phyloP scores from a whole-genome alignment of 2,329 filamentous ascomycete genomes.

The Aspergillus candidus region DNA sequence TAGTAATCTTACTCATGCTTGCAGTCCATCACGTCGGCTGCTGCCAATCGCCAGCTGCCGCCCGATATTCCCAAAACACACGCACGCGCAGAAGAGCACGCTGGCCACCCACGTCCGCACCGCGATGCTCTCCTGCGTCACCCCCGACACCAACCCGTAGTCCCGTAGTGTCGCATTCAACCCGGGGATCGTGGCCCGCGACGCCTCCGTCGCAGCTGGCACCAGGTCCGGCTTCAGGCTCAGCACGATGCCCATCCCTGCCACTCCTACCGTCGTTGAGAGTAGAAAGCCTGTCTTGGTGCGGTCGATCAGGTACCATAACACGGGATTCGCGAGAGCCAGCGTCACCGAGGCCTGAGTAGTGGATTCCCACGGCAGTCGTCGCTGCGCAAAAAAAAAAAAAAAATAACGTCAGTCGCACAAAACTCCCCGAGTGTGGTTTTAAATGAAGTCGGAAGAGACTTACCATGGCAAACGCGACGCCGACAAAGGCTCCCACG shows the following conservation, averaged over 20 bases:
- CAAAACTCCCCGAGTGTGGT: neutral
- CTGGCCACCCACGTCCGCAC: slow-evolving; percentile 82
- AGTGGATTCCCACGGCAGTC: slow-evolving; percentile 87
- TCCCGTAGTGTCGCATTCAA: slow-evolving; percentile 27
- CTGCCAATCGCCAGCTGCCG: slow-evolving; percentile 60
- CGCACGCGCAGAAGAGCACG: slow-evolving; percentile 87
- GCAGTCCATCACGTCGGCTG: slow-evolving; percentile 16
- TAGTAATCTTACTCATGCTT: slow-evolving; percentile 9
- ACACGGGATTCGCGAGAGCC: slow-evolving; percentile 80
- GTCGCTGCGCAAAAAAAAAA: slow-evolving; percentile 53
- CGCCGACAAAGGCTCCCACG: slow-evolving; percentile 65
- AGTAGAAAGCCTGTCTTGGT: slow-evolving; percentile 78
- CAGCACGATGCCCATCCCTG: slow-evolving; percentile 68
- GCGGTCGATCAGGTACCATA: slow-evolving; percentile 96
- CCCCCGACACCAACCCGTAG: slow-evolving; percentile 25
- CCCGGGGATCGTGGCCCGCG: slow-evolving; percentile 21
- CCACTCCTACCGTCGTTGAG: slow-evolving; percentile 64
- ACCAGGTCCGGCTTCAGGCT: slow-evolving; percentile 72
- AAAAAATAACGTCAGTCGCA: slow-evolving; percentile 12
- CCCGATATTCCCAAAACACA: slow-evolving; percentile 96
- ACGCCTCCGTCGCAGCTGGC: slow-evolving; percentile 54
- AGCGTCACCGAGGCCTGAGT: slow-evolving; percentile 89
- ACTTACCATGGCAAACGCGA: slow-evolving; percentile 78
- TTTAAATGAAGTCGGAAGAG: neutral
- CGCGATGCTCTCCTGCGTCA: slow-evolving; percentile 51